A percentile compares a stretch with the other conserved stretches of the same genome.
Conservation (phyloP, 495 filamentous ascomycete genomes). For the Penicillium maclennaniae region DNA sequence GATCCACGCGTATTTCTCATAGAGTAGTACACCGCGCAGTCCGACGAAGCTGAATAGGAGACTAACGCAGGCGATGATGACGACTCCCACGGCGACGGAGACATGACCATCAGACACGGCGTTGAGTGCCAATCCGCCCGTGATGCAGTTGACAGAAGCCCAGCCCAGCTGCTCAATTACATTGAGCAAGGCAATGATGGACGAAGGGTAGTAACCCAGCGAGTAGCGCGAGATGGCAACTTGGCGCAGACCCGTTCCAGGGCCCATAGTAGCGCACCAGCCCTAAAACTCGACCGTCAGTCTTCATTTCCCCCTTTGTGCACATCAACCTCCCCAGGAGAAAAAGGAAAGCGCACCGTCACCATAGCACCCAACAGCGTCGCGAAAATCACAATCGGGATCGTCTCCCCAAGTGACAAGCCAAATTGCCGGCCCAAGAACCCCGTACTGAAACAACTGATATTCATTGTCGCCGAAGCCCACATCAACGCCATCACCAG, state of each 20-base stretch:
- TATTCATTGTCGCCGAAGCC: constrained; percentile 53
- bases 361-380: constrained; percentile 38
- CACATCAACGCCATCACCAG: constrained; percentile 50
- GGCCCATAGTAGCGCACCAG: constrained; percentile 56
- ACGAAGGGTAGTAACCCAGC: constrained; percentile 32
- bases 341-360: constrained; percentile 35
- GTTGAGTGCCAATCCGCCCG: constrained; percentile 34
- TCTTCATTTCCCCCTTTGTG: not conserved
- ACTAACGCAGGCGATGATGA: constrained; percentile 48
- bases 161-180: constrained; percentile 33
- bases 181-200: constrained; percentile 29
- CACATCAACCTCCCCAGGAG: not conserved
- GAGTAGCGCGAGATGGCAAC: constrained; percentile 60
- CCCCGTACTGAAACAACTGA: constrained; percentile 46
- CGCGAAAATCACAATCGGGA: constrained; percentile 34
- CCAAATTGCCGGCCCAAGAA: constrained; percentile 38
- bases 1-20: constrained; percentile 60
- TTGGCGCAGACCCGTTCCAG: constrained; percentile 77
- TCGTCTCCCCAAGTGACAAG: constrained; percentile 30
- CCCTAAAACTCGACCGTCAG: constrained; percentile 15
- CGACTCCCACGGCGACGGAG: constrained; percentile 38
- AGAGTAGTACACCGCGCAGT: constrained; percentile 52
- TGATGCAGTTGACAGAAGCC: constrained; percentile 38
- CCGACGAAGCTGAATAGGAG: constrained; percentile 59
- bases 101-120: constrained; percentile 34